Percentiles rank a stretch among this genome's conserved stretches.
phyloP scores from a whole-genome alignment of 352 stramenopile species.

The Pythium vanterpoolii region DNA sequence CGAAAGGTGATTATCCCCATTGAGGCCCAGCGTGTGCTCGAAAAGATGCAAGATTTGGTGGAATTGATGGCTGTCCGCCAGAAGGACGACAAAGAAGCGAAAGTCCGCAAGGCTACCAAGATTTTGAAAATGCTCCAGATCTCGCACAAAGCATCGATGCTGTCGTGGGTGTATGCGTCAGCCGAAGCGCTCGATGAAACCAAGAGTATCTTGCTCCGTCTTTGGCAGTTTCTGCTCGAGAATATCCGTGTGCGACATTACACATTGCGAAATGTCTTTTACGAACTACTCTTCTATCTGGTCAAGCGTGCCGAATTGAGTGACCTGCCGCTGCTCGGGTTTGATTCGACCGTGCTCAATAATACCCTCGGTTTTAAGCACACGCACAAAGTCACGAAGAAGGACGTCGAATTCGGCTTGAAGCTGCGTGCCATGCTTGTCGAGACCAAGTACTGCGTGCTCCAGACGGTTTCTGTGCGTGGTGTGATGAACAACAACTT shows the following conservation, averaged over 20 bases:
- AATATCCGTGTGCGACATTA: conserved; percentile 90
- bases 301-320: conserved; percentile 86
- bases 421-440: conserved; percentile 87
- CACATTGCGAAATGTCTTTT: conserved; percentile 87
- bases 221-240: conserved; percentile 88
- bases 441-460: conserved; percentile 86
- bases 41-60: conserved; percentile 88
- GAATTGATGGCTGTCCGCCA: conserved; percentile 84
- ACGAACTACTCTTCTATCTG: conserved; percentile 87
- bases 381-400: conserved; percentile 72
- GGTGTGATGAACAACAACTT: conserved; percentile 92
- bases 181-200: conserved; percentile 82
- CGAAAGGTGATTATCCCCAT: conserved; percentile 81
- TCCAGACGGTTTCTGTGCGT: conserved; percentile 84
- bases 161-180: conserved; percentile 86
- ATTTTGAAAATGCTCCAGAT: conserved; percentile 89
- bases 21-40: conserved; percentile 82
- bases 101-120: conserved; percentile 88
- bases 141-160: conserved; percentile 87
- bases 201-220: conserved; percentile 77
- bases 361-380: conserved; percentile 68
- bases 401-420: conserved; percentile 78
- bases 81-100: conserved; percentile 89
- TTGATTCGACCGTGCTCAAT: conserved; percentile 71
- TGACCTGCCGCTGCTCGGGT: conserved; percentile 77